phyloP scores from a whole-genome alignment of 208 protist species.

The Leptomonas seymouri region DNA sequence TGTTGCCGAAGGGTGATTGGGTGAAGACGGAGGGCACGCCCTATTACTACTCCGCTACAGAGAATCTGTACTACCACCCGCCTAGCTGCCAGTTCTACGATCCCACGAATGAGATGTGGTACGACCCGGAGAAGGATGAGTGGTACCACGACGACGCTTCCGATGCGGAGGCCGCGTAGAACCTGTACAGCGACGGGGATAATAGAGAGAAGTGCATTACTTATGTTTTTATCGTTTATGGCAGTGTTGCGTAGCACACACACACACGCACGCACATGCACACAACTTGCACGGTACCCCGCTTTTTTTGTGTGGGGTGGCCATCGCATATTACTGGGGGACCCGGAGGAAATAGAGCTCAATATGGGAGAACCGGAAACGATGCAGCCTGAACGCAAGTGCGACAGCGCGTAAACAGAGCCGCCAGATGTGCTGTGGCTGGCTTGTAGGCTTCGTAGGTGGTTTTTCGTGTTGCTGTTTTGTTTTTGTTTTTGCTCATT shows the following conservation, averaged over 20 bases:
- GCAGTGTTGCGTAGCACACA: background rate
- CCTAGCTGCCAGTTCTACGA: slow-evolving; percentile 92
- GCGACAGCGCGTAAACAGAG: background rate
- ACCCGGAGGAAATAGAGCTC: too few species aligned
- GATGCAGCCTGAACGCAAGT: background rate
- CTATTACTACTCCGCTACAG: slow-evolving; percentile 85
- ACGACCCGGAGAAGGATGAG: slow-evolving; percentile 87
- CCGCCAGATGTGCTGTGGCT: too few species aligned
- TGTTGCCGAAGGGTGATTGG: slow-evolving; percentile 84
- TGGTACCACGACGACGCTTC: slow-evolving; percentile 77
- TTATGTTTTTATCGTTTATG: slow-evolving; percentile 3
- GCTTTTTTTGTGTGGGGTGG: background rate
- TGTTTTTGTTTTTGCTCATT: too few species aligned
- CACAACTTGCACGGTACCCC: background rate
- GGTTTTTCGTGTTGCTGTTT: too few species aligned
- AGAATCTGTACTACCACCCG: slow-evolving; percentile 91
- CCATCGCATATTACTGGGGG: too few species aligned
- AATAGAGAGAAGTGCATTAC: background rate
- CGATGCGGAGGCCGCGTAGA: slow-evolving; percentile 31
- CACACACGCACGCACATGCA: too few species aligned
- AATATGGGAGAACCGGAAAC: too few species aligned
- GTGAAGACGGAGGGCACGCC: slow-evolving; percentile 79
- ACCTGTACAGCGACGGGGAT: background rate
- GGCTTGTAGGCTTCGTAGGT: too few species aligned
- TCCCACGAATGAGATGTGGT: slow-evolving; percentile 91